phyloP scores from a whole-genome alignment of 2,329 filamentous ascomycete species.

The Onygenales sp. region DNA sequence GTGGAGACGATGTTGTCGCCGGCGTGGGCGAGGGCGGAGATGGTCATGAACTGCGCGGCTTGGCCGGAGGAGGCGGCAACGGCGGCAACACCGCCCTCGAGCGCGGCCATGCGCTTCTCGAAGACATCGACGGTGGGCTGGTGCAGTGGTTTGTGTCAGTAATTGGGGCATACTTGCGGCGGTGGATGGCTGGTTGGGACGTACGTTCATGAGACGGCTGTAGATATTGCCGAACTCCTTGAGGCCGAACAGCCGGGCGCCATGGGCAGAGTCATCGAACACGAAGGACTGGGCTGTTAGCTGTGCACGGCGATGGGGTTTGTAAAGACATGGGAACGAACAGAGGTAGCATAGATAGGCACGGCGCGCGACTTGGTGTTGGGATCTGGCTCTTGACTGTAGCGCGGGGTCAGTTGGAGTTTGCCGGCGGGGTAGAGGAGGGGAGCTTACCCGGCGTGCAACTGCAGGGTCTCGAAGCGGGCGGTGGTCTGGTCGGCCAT shows the following conservation, averaged over 20 bases:
- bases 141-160: slow-evolving; percentile 2
- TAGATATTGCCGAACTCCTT: slow-evolving; percentile 98
- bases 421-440: neutral
- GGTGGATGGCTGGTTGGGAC: slow-evolving; percentile 18
- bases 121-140: slow-evolving; percentile 91
- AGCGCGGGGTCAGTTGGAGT: neutral
- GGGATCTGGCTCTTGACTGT: slow-evolving; percentile 68
- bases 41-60: slow-evolving; percentile 83
- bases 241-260: slow-evolving; percentile 87
- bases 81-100: slow-evolving; percentile 84
- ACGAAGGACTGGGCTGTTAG: slow-evolving; percentile 57
- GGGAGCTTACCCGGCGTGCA: slow-evolving; percentile 63
- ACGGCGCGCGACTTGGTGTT: slow-evolving; percentile 81
- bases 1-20: slow-evolving; percentile 94
- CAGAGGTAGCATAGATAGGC: slow-evolving; percentile 90
- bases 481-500: slow-evolving; percentile 21
- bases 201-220: slow-evolving; percentile 86
- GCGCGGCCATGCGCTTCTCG: slow-evolving; percentile 89
- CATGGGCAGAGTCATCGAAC: slow-evolving; percentile 95
- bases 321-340: slow-evolving; percentile 20
- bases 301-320: neutral
- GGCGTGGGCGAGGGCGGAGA: slow-evolving; percentile 70
- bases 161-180: neutral
- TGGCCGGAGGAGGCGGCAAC: slow-evolving; percentile 80
- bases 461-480: slow-evolving; percentile 75